Evolutionary conservation across 352 stramenopile species (phyloP), one percentile per base, ranked within the genome.

Genomic region (Pythium volutum): DNA sequence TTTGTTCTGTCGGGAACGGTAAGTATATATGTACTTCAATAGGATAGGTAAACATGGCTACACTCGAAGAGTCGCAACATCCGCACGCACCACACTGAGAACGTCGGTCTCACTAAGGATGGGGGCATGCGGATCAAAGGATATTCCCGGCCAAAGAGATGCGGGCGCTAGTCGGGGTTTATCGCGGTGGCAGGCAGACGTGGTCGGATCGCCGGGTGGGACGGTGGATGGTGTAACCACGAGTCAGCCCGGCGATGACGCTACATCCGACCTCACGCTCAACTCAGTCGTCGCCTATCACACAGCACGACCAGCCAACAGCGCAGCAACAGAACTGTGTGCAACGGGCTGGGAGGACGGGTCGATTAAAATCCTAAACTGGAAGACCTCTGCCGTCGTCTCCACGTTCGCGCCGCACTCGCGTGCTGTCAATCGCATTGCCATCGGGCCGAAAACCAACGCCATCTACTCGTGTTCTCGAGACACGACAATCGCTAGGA

Each of bases 341-440:
- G 57, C 87, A 18, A 78, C 75, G 6, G 83, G 71, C 2, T 95
- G 85, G 83, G 83, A 93, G 43, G 85, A 95, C 41, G 85, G 83
- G 15, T 72, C 66, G n/a, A 76, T 95, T 41, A 64, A 71, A 26
- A 59, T 75, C 2, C 38, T 75, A 27, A 65, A 74, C 26, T 92
- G 79, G 78, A 59, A 62, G 15, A 60, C 45, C 6, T 43, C 38
- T 1, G n/a, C 55, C 25, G 54, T 77, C 20, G 59, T 84, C 6
- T 67, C 66, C 10, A 59, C 66, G 14, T 89, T 76, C 71, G 75
- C 65, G 26, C 71, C 76, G 4, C 85, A 95, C 57, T 58, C 69
- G 1, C 71, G 73, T 8, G 71, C 80, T 0, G 80, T 93, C 39
- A 95, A 93, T 50, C 72, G 73, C 9, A 46, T 95, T 16, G 56